phyloP scores from a whole-genome alignment of 2,329 filamentous ascomycete species.

The Aulographum hederae region DNA sequence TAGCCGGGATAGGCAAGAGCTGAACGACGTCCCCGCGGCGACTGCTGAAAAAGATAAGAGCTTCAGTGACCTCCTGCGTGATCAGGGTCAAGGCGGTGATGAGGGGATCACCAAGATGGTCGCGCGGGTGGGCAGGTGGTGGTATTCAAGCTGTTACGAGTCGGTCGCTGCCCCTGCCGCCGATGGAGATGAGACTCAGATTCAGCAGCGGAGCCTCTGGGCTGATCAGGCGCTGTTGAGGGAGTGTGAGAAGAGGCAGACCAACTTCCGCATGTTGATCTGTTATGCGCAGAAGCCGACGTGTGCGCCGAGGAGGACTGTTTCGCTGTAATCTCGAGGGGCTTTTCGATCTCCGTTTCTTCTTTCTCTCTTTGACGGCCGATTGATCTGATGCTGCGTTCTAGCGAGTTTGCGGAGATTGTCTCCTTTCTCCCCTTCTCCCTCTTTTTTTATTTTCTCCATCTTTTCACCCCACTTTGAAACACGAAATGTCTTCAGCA shows the following conservation, averaged over 20 bases:
- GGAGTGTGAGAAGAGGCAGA: conserved; percentile 75
- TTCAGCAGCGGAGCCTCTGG: conserved; percentile 56
- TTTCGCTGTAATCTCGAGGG: no score
- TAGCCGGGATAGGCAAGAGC: conserved; percentile 5
- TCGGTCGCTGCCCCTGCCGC: conserved; percentile 17
- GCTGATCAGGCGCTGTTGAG: conserved; percentile 52
- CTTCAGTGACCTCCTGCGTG: conserved; percentile 16
- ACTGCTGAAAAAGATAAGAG: conserved; percentile 27
- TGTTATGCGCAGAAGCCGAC: conserved; percentile 72
- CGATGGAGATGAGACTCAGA: conserved; percentile 16
- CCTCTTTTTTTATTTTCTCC: no score
- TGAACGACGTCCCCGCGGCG: conserved; percentile 15
- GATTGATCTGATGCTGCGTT: no score
- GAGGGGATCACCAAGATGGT: conserved; percentile 75
- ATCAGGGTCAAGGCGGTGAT: conserved; percentile 31
- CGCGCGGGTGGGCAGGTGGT: conserved; percentile 81
- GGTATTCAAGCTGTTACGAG: conserved; percentile 91
- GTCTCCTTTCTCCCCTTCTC: no score
- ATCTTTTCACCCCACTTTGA: no score
- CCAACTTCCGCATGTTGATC: conserved; percentile 78
- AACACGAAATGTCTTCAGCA: no score
- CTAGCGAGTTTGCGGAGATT: no score
- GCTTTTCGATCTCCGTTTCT: no score
- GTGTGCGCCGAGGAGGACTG: conserved; percentile 25
- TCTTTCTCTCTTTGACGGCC: no score